These are phyloP conservation scores for Citrus sp. DNA, from an alignment of 345 rosid genomes.

Conservation along the genomic window DNA sequence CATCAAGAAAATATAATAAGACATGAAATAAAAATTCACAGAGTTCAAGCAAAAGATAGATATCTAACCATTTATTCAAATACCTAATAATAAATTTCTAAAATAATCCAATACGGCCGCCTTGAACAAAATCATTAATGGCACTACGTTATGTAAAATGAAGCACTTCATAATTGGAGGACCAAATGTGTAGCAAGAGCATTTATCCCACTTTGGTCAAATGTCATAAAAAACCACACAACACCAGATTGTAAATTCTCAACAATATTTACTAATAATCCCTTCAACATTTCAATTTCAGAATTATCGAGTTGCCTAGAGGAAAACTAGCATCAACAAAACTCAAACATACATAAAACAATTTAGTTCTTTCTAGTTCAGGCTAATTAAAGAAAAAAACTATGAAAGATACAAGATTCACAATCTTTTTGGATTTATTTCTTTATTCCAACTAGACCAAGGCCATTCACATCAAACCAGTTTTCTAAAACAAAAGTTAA, in stretches of 20 bases:
- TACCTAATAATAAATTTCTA: background rate
- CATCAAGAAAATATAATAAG: no score
- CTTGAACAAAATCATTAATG: background rate
- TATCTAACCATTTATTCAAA: background rate
- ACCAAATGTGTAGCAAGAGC: background rate
- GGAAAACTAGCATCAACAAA: background rate
- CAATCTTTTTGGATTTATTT: background rate
- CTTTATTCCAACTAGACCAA: background rate
- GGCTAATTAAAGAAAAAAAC: background rate
- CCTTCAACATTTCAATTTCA: background rate
- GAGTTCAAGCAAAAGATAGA: no score
- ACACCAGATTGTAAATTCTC: background rate
- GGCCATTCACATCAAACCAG: background rate
- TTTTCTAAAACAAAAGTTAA: background rate
- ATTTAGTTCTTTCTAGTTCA: background rate
- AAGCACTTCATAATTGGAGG: background rate
- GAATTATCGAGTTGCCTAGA: background rate
- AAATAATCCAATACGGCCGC: background rate
- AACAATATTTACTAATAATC: background rate
- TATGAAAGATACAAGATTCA: background rate
- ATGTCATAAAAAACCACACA: background rate
- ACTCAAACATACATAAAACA: background rate
- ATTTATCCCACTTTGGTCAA: background rate
- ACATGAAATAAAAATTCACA: no score
- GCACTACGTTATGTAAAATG: background rate